Conservation (phyloP, 345 rosid genomes). For the Ricinus communis region DNA sequence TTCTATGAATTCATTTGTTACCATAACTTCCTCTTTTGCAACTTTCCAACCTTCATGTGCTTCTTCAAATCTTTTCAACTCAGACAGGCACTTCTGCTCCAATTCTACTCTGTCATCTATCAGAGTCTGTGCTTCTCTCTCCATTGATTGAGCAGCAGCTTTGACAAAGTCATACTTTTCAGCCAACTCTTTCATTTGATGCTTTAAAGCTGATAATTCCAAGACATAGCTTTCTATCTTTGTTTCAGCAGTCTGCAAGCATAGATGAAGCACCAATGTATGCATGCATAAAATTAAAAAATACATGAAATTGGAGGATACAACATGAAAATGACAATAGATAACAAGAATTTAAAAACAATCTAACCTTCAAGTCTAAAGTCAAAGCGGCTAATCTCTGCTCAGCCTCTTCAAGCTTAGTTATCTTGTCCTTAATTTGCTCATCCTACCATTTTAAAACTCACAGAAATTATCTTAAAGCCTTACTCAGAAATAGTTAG, state of each 20-base stretch:
- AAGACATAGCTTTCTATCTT: constrained; percentile 30
- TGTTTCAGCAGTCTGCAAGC: constrained; percentile 35
- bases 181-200: constrained; percentile 30
- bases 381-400: constrained; percentile 26
- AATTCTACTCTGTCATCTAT: constrained; percentile 30
- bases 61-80: constrained; percentile 32
- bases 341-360: neutral
- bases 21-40: constrained; percentile 26
- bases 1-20: constrained; percentile 28
- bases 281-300: neutral
- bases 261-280: neutral
- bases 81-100: constrained; percentile 33
- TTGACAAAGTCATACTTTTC: constrained; percentile 29
- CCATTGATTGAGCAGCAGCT: constrained; percentile 26
- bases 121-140: constrained; percentile 30
- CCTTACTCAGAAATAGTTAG: neutral
- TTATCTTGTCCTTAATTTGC: constrained; percentile 29
- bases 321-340: neutral
- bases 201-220: constrained; percentile 32
- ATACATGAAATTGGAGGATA: constrained; percentile 8
- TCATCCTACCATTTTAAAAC: constrained; percentile 35
- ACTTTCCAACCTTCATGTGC: constrained; percentile 23
- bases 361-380: constrained; percentile 40
- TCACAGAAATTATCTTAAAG: neutral
- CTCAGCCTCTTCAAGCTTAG: constrained; percentile 39